Conservation (phyloP, 192 early-diverging fungal species). For the Coemansia umbellata region DNA sequence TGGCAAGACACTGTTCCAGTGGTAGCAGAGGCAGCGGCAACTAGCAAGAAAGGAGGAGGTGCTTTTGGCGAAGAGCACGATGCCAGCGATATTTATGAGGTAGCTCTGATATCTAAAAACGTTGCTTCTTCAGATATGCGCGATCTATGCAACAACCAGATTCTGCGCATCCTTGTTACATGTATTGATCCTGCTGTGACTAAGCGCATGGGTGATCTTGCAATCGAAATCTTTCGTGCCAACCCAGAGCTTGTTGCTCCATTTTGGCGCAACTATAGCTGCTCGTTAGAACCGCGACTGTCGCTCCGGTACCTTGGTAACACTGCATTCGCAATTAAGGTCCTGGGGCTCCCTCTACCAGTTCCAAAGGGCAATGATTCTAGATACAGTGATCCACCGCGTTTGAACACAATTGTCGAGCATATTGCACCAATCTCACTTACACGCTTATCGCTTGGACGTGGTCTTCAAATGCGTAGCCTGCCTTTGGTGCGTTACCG, state of each 20-base stretch:
- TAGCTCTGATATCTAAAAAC: constrained; percentile 13
- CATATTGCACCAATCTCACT: constrained; percentile 32
- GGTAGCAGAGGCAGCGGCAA: background rate
- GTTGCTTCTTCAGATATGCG: constrained; percentile 11
- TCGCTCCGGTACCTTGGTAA: constrained; percentile 36
- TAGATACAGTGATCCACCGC: constrained; percentile 13
- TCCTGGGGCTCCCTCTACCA: constrained; percentile 30
- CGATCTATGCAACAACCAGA: constrained; percentile 40
- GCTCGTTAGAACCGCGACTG: constrained; percentile 43
- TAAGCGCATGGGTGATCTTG: constrained; percentile 27
- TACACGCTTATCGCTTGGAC: constrained; percentile 16
- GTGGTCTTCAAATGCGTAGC: constrained; percentile 20
- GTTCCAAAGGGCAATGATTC: constrained; percentile 1
- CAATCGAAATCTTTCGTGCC: constrained; percentile 27
- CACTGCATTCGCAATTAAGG: constrained; percentile 36
- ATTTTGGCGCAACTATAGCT: constrained; percentile 36
- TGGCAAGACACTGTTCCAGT: background rate
- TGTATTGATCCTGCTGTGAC: constrained; percentile 28
- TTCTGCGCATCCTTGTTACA: constrained; percentile 35
- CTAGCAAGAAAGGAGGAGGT: background rate
- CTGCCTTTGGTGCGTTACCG: constrained; percentile 41
- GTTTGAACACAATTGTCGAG: constrained; percentile 38
- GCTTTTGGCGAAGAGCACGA: background rate
- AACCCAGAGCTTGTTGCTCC: constrained; percentile 50
- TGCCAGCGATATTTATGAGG: constrained; percentile 9